These are phyloP conservation scores for Melanogaster broomeanus DNA, from an alignment of 768 basidiomycete species.

Conservation along the genomic window DNA sequence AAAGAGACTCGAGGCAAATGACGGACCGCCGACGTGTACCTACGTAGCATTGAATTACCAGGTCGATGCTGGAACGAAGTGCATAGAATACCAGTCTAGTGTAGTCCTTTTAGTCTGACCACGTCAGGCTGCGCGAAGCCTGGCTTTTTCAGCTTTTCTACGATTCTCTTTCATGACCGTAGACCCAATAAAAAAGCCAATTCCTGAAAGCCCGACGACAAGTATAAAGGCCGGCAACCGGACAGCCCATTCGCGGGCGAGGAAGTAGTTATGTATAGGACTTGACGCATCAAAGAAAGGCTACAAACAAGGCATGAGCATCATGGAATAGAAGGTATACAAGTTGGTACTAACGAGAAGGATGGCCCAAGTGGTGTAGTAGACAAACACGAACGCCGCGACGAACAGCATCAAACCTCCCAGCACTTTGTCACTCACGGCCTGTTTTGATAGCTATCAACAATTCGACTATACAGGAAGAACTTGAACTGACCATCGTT, in stretches of 20 bases:
- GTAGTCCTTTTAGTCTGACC: constrained; percentile 8
- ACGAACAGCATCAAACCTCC: constrained; percentile 80
- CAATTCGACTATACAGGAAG: background rate
- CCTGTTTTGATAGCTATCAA: constrained; percentile 44
- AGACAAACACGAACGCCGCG: constrained; percentile 76
- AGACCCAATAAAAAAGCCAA: constrained; percentile 77
- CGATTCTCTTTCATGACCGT: constrained; percentile 76
- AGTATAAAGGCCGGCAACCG: constrained; percentile 84
- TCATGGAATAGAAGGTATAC: background rate
- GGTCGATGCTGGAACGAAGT: background rate
- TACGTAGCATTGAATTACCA: constrained; percentile 3
- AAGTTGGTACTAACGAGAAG: constrained; percentile 60
- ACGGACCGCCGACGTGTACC: constrained; percentile 14
- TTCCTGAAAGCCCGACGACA: constrained; percentile 74
- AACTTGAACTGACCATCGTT: constrained; percentile 26
- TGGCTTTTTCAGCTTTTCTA: constrained; percentile 66
- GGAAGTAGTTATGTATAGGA: constrained; percentile 78
- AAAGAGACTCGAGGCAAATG: constrained; percentile 35
- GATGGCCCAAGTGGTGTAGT: constrained; percentile 93
- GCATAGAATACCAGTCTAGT: constrained; percentile 2
- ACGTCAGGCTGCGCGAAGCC: constrained; percentile 56
- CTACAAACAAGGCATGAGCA: constrained; percentile 34
- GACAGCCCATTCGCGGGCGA: constrained; percentile 90
- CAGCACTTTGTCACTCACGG: constrained; percentile 75
- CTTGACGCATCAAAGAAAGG: constrained; percentile 83